Base-by-base conservation (phyloP, 805 yeast species). In the Metschnikowia lachancei region DNA sequence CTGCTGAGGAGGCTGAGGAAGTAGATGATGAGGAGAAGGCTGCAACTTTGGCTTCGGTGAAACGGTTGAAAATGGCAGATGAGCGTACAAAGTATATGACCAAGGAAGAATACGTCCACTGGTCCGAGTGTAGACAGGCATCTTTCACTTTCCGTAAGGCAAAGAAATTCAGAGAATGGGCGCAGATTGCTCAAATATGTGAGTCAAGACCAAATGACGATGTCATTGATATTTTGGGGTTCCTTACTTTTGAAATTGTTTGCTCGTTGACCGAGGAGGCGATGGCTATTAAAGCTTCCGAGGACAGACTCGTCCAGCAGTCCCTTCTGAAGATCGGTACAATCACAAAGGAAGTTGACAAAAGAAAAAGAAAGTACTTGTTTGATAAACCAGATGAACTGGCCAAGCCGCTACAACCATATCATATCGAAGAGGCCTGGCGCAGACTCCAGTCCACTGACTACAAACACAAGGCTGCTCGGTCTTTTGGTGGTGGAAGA, bases 111-210 rank as follows among this genome's bases (percentile, higher is more conserved):
- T 94, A 94, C 60, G 99, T 91, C 14, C 99, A 94, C 63, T 94
- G 98, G 97, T 87, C 96, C 11, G 99, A 94, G 61, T 94, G 99
- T 67, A 80, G 99, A 51, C 99, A 94, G 65, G 98, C 98, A 1
- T 84, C 95, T 49, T 94, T 94, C 64, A 94, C 99, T 1, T 94
- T 90, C 59, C 77, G 97, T 56, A 94, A 94, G 63, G 86, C 87
- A n/a, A 90, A 90, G 63, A 72, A 97, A 59, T 94, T 94, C 63
- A 78, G 92, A 60, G 99, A 94, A 58, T 94, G 99, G 99, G 92
- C 96, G 14, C 95, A 94, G 11, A 80, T 92, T 36, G 68, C 88
- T 0, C 84, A 81, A 43, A 69, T 94, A 34, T 84, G 95, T 4
- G 99, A 94, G 51, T 81, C 92, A 17, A 80, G 92, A 58, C 96